phyloP scores from a whole-genome alignment of 2,329 filamentous ascomycete species.

The Tolypocladium amazonense region DNA sequence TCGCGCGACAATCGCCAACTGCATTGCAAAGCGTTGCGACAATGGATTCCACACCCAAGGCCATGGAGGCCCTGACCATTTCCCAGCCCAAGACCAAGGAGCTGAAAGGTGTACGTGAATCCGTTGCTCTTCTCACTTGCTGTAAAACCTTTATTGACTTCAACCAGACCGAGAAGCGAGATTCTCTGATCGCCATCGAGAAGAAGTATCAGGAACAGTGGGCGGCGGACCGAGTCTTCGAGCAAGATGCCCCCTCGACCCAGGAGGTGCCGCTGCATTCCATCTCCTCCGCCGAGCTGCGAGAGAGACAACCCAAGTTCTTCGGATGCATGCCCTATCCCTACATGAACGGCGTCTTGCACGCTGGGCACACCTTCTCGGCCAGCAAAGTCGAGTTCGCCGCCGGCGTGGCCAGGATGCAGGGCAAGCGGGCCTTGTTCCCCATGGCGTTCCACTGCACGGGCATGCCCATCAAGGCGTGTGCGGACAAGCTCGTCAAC shows the following conservation, averaged over 20 bases:
- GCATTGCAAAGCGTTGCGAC: slow-evolving; percentile 5
- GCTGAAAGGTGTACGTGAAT: slow-evolving; percentile 41
- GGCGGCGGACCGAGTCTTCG: slow-evolving; percentile 52
- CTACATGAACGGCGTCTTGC: slow-evolving; percentile 81
- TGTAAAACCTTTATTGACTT: background rate
- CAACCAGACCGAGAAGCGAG: slow-evolving; percentile 70
- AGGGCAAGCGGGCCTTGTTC: slow-evolving; percentile 78
- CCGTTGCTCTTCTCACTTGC: background rate
- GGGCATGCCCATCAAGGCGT: slow-evolving; percentile 96
- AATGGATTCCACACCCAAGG: slow-evolving; percentile 36
- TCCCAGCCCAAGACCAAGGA: slow-evolving; percentile 45
- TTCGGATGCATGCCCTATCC: slow-evolving; percentile 50
- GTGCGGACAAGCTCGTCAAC: slow-evolving; percentile 84
- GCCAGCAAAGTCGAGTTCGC: slow-evolving; percentile 90
- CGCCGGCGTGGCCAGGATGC: slow-evolving; percentile 77
- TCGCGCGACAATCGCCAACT: background rate
- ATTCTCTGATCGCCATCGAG: slow-evolving; percentile 70
- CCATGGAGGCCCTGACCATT: slow-evolving; percentile 39
- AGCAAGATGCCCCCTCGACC: slow-evolving; percentile 72
- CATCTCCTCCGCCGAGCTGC: slow-evolving; percentile 63
- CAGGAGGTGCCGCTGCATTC: slow-evolving; percentile 67
- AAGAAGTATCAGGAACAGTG: slow-evolving; percentile 80
- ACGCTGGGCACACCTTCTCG: slow-evolving; percentile 88
- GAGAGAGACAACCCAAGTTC: slow-evolving; percentile 79
- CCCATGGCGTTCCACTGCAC: slow-evolving; percentile 89